phyloP scores from a whole-genome alignment of 164 flowering plant species.

The Brasenia schreberi region DNA sequence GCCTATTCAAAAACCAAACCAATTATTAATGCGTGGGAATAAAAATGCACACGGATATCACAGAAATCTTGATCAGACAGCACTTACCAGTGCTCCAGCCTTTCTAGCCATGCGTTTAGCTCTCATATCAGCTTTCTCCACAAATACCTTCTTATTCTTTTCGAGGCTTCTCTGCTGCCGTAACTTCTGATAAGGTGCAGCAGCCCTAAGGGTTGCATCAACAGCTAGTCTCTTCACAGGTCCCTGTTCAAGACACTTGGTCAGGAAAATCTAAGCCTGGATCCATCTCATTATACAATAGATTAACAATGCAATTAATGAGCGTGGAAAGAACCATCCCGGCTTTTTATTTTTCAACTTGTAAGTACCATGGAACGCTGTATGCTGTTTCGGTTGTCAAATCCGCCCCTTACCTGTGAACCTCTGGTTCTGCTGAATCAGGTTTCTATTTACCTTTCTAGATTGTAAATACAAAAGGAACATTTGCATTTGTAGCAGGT shows the following conservation, averaged over 20 bases:
- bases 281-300: too few species aligned
- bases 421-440: too few species aligned
- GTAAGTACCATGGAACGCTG: too few species aligned
- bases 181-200: constrained; percentile 94
- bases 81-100: constrained; percentile 93
- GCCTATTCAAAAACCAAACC: not conserved
- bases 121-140: constrained; percentile 93
- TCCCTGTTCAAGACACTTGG: constrained; percentile 40
- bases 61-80: not conserved
- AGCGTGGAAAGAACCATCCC: too few species aligned
- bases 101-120: constrained; percentile 98
- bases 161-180: constrained; percentile 57
- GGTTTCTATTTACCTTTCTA: too few species aligned
- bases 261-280: not conserved
- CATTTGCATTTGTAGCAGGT: too few species aligned
- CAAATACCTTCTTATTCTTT: constrained; percentile 64
- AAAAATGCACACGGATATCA: not conserved
- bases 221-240: constrained; percentile 94
- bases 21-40: not conserved
- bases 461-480: too few species aligned
- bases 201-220: constrained; percentile 98
- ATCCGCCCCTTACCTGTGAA: too few species aligned
- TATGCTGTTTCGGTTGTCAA: too few species aligned
- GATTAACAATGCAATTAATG: too few species aligned
- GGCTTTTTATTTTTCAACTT: too few species aligned